These are phyloP conservation scores for Elaeagnus macrophylla DNA, from an alignment of 306 rosid genomes.

Conservation along the genomic window DNA sequence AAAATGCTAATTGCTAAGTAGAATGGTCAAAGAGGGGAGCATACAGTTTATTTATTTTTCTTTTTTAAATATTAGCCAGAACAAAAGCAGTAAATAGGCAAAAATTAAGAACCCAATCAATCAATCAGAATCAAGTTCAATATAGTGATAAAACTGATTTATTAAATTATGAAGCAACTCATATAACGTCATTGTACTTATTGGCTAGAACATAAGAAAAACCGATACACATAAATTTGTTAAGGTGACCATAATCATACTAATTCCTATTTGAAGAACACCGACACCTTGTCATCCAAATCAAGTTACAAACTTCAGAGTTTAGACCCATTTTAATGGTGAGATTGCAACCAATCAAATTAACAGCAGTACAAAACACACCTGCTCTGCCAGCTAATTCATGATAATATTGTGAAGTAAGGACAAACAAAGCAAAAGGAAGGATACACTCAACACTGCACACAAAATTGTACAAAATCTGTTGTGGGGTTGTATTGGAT, in stretches of 20 bases:
- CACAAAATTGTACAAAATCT: conserved; percentile 12
- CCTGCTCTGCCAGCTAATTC: conserved; percentile 78
- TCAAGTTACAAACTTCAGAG: neutral
- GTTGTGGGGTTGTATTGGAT: conserved; percentile 30
- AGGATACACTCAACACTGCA: conserved; percentile 10
- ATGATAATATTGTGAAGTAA: conserved; percentile 16
- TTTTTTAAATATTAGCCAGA: too few relatives aligned
- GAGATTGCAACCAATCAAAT: conserved; percentile 22
- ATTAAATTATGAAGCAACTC: too few relatives aligned
- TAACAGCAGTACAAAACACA: conserved; percentile 45
- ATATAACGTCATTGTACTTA: too few relatives aligned
- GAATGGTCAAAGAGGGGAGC: too few relatives aligned
- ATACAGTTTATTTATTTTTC: too few relatives aligned
- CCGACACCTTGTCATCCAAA: conserved; percentile 50
- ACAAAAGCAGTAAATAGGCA: too few relatives aligned
- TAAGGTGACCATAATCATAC: neutral
- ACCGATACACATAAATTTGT: too few relatives aligned
- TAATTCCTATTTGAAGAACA: conserved; percentile 18
- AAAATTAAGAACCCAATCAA: too few relatives aligned
- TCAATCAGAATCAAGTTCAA: too few relatives aligned
- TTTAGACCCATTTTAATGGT: conserved; percentile 7
- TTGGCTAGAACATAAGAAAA: too few relatives aligned
- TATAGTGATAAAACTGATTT: too few relatives aligned
- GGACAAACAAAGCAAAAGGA: conserved; percentile 29
- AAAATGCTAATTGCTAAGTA: too few relatives aligned